Evolutionary conservation across 1,284 basidiomycete species (phyloP).

Genomic region (Mycena citricolor): DNA sequence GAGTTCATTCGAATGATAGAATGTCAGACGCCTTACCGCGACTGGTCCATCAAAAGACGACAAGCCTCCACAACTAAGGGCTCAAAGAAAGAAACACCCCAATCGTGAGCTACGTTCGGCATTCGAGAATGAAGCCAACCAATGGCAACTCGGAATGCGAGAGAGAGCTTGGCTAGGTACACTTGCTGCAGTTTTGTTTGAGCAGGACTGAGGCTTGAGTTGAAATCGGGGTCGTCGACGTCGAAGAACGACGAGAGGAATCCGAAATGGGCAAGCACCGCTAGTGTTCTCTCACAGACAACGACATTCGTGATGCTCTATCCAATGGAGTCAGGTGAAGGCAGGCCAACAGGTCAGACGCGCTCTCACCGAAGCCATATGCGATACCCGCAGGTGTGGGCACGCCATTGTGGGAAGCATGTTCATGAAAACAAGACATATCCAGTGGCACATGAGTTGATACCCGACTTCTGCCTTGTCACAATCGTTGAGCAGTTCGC

Average conservation of each 20-base stretch:
- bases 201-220: constrained; percentile 6
- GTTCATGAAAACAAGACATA: constrained; percentile 28
- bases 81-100: constrained; percentile 28
- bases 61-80: constrained; percentile 27
- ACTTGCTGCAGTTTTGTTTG: constrained; percentile 4
- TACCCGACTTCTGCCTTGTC: constrained; percentile 27
- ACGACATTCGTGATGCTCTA: constrained; percentile 25
- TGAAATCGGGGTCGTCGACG: constrained; percentile 25
- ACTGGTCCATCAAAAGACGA: constrained; percentile 24
- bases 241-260: constrained; percentile 27
- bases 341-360: not conserved
- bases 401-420: constrained; percentile 27
- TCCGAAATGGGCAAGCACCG: constrained; percentile 23
- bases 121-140: constrained; percentile 30
- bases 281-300: constrained; percentile 23
- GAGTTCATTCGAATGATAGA: too few species aligned
- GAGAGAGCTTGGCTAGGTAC: constrained; percentile 26
- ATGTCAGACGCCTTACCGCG: too few species aligned
- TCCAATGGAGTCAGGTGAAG: not conserved
- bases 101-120: constrained; percentile 26
- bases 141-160: constrained; percentile 28
- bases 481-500: constrained; percentile 23
- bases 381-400: constrained; percentile 28
- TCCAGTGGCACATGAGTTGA: constrained; percentile 33
- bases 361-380: constrained; percentile 30